A percentile compares a stretch with the other conserved stretches of the same genome.
Conservation (phyloP, 2,329 filamentous ascomycete species). For the Dendrostoma leiphaemia region DNA sequence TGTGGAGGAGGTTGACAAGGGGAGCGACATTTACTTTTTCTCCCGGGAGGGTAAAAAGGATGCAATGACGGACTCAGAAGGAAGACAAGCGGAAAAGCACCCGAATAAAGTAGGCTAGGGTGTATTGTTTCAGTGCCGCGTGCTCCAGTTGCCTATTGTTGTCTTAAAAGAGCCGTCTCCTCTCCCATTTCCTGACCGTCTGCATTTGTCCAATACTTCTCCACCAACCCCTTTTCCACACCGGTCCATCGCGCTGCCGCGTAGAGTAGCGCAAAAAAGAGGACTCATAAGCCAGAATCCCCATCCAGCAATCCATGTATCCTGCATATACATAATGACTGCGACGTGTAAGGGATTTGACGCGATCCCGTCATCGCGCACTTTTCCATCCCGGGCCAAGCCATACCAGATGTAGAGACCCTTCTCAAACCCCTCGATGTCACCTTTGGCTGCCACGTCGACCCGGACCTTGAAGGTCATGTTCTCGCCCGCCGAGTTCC, state of each 20-base stretch:
- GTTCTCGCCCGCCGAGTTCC: neutral
- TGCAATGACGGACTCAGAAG: neutral
- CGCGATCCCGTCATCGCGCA: neutral
- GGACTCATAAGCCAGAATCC: neutral
- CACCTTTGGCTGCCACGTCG: neutral
- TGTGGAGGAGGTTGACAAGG: neutral
- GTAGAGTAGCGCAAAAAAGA: neutral
- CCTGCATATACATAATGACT: neutral
- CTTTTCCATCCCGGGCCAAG: neutral
- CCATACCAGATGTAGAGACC: neutral
- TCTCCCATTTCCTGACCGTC: neutral
- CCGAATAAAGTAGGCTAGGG: no score
- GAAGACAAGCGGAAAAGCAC: no score
- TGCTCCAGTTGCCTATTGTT: neutral
- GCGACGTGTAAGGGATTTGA: neutral
- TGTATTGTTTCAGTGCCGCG: no score
- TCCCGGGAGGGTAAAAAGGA: neutral
- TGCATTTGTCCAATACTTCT: neutral
- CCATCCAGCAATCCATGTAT: neutral
- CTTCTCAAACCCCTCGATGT: neutral
- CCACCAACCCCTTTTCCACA: neutral
- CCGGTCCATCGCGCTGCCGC: neutral
- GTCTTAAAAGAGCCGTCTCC: neutral
- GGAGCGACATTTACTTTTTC: neutral
- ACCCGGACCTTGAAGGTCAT: neutral